A percentile compares a stretch with the other conserved stretches of the same genome.
phyloP scores from a whole-genome alignment of 306 rosid species.

The Cajanus cajan region DNA sequence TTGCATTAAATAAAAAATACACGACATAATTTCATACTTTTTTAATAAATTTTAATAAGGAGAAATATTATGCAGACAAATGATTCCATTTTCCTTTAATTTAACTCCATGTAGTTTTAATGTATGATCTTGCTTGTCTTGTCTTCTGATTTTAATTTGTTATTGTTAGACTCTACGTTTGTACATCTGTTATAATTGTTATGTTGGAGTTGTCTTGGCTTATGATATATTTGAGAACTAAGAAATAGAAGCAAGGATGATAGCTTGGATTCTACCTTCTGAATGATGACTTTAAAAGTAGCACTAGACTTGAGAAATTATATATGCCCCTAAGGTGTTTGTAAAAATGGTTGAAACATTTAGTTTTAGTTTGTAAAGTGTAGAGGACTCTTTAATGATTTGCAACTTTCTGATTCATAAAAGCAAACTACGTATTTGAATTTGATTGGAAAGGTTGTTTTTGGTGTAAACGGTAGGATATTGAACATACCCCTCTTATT shows the following conservation, averaged over 20 bases:
- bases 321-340: not conserved
- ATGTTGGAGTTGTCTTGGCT: not conserved
- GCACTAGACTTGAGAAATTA: not conserved
- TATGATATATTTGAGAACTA: not conserved
- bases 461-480: not conserved
- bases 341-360: not conserved
- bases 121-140: not conserved
- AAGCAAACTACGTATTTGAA: not conserved
- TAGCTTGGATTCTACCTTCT: not conserved
- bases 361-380: not conserved
- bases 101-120: too few relatives aligned
- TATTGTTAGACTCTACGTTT: not conserved
- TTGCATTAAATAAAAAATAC: not conserved
- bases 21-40: not conserved
- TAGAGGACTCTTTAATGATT: not conserved
- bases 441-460: not conserved
- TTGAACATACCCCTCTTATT: not conserved
- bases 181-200: not conserved
- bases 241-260: not conserved
- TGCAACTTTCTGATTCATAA: not conserved
- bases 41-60: not conserved
- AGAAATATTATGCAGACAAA: not conserved
- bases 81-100: too few relatives aligned
- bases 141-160: not conserved
- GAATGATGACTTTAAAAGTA: not conserved